These are phyloP conservation scores for Xylariaceae sp. DNA, from an alignment of 2,329 filamentous ascomycete species.

Conservation along the genomic window DNA sequence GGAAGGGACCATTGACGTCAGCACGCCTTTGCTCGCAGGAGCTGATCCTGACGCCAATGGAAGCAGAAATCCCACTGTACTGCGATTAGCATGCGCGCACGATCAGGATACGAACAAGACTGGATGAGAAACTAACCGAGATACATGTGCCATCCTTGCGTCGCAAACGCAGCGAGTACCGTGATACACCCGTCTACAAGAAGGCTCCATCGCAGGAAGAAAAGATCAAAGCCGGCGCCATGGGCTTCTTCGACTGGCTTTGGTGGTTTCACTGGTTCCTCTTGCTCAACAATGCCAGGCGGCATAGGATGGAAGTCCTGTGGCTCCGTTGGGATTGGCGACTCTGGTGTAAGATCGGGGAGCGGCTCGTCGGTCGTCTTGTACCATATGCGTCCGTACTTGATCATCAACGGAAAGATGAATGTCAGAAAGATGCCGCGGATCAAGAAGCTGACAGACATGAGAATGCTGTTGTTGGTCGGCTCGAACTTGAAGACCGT, in stretches of 20 bases:
- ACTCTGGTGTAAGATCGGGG: constrained; percentile 9
- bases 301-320: constrained; percentile 20
- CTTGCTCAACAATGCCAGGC: constrained; percentile 7
- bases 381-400: constrained; percentile 18
- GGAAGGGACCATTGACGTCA: constrained; percentile 25
- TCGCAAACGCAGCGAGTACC: constrained; percentile 21
- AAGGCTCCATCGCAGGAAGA: constrained; percentile 25
- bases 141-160: constrained; percentile 26
- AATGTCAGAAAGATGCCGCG: constrained; percentile 27
- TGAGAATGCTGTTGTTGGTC: constrained; percentile 23
- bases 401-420: constrained; percentile 27
- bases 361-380: constrained; percentile 3
- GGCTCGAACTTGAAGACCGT: constrained; percentile 20
- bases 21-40: constrained; percentile 24
- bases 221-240: constrained; percentile 24
- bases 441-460: constrained; percentile 19
- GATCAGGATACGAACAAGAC: neutral
- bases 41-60: constrained; percentile 26
- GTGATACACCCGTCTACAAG: constrained; percentile 24
- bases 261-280: constrained; percentile 21
- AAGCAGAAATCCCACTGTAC: constrained; percentile 22
- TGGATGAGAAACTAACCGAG: constrained; percentile 16
- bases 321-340: constrained; percentile 19
- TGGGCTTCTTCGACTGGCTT: constrained; percentile 13
- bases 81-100: neutral